Evolutionary conservation across 1,284 basidiomycete species (phyloP).

Genomic region (Boletellus deceptivus): DNA sequence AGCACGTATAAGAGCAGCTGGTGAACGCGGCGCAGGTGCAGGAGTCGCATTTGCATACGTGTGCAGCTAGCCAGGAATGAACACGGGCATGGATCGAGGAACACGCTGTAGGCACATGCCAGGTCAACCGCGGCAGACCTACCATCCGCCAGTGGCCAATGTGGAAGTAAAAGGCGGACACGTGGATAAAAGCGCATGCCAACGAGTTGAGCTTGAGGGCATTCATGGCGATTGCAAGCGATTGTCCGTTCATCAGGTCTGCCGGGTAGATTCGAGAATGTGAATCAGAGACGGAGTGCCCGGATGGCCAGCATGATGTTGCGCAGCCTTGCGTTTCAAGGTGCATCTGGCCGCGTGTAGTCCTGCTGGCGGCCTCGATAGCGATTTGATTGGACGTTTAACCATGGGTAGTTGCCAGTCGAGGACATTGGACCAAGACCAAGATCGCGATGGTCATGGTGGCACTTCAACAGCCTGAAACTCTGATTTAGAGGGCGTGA

Average conservation of each 20-base stretch:
- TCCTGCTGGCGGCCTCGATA: slow-evolving; percentile 20
- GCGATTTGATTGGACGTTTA: slow-evolving; percentile 3
- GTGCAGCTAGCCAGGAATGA: slow-evolving; percentile 16
- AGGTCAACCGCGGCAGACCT: neutral
- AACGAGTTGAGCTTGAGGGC: too few species aligned
- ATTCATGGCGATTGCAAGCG: neutral
- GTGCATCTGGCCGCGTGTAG: slow-evolving; percentile 20
- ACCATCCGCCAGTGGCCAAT: neutral
- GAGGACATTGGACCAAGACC: neutral
- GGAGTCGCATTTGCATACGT: slow-evolving; percentile 18
- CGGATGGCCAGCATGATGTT: slow-evolving; percentile 12
- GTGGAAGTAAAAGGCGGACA: neutral
- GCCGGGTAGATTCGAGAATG: slow-evolving; percentile 1
- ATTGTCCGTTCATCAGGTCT: neutral
- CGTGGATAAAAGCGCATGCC: neutral
- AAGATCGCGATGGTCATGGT: too few species aligned
- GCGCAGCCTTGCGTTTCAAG: slow-evolving; percentile 13
- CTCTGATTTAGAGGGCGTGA: too few species aligned
- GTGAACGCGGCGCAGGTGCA: slow-evolving; percentile 17
- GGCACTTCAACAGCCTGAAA: too few species aligned
- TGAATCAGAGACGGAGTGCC: slow-evolving; percentile 13
- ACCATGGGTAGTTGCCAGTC: neutral
- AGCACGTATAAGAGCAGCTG: slow-evolving; percentile 12
- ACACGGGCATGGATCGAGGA: neutral
- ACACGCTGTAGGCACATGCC: slow-evolving; percentile 19